Percentiles rank a stretch among this genome's conserved stretches.
These are phyloP conservation scores for Actinomortierella wolfii DNA, from an alignment of 371 early-diverging fungal genomes.

Conservation along the genomic window DNA sequence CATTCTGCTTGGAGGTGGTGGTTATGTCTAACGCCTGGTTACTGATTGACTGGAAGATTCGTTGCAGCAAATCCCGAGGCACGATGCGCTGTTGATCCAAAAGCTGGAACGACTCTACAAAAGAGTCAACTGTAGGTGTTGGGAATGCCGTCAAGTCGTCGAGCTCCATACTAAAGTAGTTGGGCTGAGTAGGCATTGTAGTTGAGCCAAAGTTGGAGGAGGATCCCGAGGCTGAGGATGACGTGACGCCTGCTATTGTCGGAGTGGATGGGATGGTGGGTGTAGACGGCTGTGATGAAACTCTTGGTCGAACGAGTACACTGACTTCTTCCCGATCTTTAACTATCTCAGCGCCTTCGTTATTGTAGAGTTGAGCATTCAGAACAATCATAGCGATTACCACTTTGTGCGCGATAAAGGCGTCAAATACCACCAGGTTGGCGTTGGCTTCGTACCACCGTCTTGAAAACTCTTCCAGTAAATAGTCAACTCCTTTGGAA, in stretches of 20 bases:
- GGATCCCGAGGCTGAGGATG: slow-evolving; percentile 3
- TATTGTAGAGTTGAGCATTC: slow-evolving; percentile 87
- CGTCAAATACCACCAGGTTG: slow-evolving; percentile 63
- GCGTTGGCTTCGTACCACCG: slow-evolving; percentile 75
- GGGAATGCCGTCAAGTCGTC: slow-evolving; percentile 35
- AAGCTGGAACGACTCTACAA: slow-evolving; percentile 39
- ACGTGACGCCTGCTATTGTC: slow-evolving; percentile 23
- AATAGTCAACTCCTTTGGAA: slow-evolving; percentile 67
- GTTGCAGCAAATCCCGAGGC: slow-evolving; percentile 25
- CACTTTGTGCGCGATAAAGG: slow-evolving; percentile 72
- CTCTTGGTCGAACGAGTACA: slow-evolving; percentile 32
- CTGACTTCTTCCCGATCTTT: slow-evolving; percentile 39
- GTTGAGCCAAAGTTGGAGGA: too few relatives aligned
- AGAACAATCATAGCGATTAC: slow-evolving; percentile 85
- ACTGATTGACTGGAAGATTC: slow-evolving; percentile 26
- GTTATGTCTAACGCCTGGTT: slow-evolving; percentile 37
- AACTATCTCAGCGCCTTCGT: slow-evolving; percentile 52
- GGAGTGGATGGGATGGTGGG: slow-evolving; percentile 39
- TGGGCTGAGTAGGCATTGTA: slow-evolving; percentile 7
- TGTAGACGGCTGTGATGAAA: slow-evolving; percentile 35
- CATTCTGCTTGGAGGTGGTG: slow-evolving; percentile 1
- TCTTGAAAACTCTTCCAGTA: slow-evolving; percentile 79
- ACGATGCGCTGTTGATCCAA: slow-evolving; percentile 44
- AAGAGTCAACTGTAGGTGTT: slow-evolving; percentile 27
- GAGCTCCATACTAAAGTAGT: slow-evolving; percentile 22